These are phyloP conservation scores for Cadophora sp. DNA, from an alignment of 2,329 filamentous ascomycete species.

Conservation along the genomic window DNA sequence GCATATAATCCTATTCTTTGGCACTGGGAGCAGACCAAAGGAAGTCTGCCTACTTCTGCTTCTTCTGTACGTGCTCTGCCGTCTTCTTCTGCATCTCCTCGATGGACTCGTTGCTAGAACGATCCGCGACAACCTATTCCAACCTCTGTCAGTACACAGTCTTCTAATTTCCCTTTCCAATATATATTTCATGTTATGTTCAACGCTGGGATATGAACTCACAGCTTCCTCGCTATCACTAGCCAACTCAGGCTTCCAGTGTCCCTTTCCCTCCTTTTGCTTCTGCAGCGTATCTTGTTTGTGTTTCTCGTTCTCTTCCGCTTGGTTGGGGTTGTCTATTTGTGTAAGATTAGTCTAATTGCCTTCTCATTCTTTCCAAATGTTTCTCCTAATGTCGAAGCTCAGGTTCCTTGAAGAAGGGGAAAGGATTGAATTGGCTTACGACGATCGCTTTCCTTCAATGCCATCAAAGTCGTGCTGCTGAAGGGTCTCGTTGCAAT, in stretches of 20 bases:
- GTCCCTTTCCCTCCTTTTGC: slow-evolving; percentile 70
- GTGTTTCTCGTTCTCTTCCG: slow-evolving; percentile 59
- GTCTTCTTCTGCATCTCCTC: slow-evolving; percentile 69
- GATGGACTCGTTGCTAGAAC: slow-evolving; percentile 43
- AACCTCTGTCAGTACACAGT: neutral
- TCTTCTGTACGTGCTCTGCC: slow-evolving; percentile 36
- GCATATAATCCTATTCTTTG: slow-evolving; percentile 11
- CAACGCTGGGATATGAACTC: slow-evolving; percentile 42
- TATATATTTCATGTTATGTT: neutral
- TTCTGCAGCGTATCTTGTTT: slow-evolving; percentile 69
- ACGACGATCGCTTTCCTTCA: slow-evolving; percentile 45
- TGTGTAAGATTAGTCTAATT: neutral
- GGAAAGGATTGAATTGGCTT: slow-evolving; percentile 29
- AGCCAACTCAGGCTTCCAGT: slow-evolving; percentile 81
- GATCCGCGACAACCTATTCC: slow-evolving; percentile 39
- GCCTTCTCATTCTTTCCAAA: neutral
- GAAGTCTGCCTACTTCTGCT: slow-evolving; percentile 40
- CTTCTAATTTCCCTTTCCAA: neutral
- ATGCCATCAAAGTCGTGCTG: slow-evolving; percentile 27
- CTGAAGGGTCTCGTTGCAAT: slow-evolving; percentile 34
- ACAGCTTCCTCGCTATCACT: slow-evolving; percentile 81
- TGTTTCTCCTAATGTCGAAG: neutral
- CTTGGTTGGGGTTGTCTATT: slow-evolving; percentile 42
- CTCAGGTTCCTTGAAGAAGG: neutral
- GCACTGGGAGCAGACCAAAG: slow-evolving; percentile 8